phyloP scores from a whole-genome alignment of 2,329 filamentous ascomycete species.

The Colletotrichum echinochloae region DNA sequence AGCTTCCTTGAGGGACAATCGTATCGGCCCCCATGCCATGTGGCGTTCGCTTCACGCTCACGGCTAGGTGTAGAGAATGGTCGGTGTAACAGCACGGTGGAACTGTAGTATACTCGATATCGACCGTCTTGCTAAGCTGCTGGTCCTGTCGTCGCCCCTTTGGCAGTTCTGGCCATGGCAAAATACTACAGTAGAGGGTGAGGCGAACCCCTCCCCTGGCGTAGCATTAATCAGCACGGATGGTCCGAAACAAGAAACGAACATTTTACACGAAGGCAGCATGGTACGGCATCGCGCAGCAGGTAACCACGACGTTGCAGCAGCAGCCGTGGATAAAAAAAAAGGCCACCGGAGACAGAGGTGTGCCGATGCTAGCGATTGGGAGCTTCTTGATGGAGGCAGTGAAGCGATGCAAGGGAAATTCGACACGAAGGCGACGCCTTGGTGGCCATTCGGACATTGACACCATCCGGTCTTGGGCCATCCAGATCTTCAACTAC shows the following conservation, averaged over 20 bases:
- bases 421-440: not conserved
- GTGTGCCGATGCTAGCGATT: not conserved
- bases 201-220: not conserved
- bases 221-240: not conserved
- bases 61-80: not conserved
- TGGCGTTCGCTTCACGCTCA: constrained; percentile 7
- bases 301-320: too few species aligned
- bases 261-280: constrained; percentile 6
- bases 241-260: not conserved
- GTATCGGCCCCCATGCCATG: not conserved
- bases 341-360: not conserved
- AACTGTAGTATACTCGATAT: not conserved
- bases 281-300: not conserved
- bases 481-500: not conserved
- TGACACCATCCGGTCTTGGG: constrained; percentile 13
- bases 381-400: constrained; percentile 24
- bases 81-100: constrained; percentile 1
- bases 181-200: not conserved
- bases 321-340: not conserved
- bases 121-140: not conserved
- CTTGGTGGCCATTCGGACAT: not conserved
- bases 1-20: not conserved
- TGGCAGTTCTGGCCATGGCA: not conserved
- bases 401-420: constrained; percentile 21
- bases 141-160: not conserved